A percentile compares a stretch with the other conserved stretches of the same genome.
phyloP scores from a whole-genome alignment of 192 early-diverging fungal genomes.

The Coemansia sp. region DNA sequence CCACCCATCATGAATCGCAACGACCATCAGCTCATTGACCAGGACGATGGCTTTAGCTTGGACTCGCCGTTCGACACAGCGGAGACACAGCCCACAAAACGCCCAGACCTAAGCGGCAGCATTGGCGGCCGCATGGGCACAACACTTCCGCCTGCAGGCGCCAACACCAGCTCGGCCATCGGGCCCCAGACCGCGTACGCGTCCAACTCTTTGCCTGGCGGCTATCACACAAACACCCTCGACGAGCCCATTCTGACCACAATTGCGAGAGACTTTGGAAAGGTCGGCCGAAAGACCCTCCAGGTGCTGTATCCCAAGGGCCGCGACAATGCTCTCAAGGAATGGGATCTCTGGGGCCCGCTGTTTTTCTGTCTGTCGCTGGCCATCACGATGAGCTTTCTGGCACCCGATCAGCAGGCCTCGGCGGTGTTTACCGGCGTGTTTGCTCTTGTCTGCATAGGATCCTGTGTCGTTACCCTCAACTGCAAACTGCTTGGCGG shows the following conservation, averaged over 20 bases:
- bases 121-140: slow-evolving; percentile 47
- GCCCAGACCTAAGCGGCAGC: slow-evolving; percentile 50
- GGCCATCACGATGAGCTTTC: slow-evolving; percentile 79
- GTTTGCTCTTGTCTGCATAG: slow-evolving; percentile 94
- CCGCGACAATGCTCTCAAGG: slow-evolving; percentile 41
- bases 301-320: slow-evolving; percentile 48
- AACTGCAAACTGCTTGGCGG: slow-evolving; percentile 96
- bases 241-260: slow-evolving; percentile 95
- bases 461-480: slow-evolving; percentile 91
- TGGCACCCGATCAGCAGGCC: slow-evolving; percentile 76
- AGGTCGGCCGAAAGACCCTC: slow-evolving; percentile 34
- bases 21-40: slow-evolving; percentile 45
- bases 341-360: slow-evolving; percentile 96
- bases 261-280: slow-evolving; percentile 64
- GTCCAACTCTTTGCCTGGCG: slow-evolving; percentile 46
- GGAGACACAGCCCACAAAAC: slow-evolving; percentile 11
- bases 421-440: slow-evolving; percentile 86
- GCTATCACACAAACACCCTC: slow-evolving; percentile 71
- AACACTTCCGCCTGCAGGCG: slow-evolving; percentile 1
- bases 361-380: slow-evolving; percentile 88
- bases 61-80: slow-evolving; percentile 33
- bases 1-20: slow-evolving; percentile 35
- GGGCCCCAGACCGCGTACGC: slow-evolving; percentile 40
- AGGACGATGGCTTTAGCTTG: slow-evolving; percentile 46
- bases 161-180: background rate